Conservation (phyloP, 768 basidiomycete species). For the Lactifluus echinatus region DNA sequence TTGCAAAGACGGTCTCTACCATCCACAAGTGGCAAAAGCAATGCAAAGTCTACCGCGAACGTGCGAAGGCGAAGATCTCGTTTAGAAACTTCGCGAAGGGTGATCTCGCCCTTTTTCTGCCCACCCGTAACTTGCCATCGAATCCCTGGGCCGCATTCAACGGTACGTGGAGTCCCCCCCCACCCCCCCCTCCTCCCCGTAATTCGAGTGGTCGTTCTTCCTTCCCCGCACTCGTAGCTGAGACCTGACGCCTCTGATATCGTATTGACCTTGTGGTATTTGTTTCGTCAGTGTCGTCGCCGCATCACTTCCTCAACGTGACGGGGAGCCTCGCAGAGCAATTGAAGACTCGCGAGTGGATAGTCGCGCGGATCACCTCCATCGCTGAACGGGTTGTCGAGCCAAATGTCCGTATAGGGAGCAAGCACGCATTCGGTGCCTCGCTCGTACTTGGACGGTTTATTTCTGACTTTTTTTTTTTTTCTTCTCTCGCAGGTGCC, state of each 20-base stretch:
- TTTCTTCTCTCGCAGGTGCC: constrained; percentile 47
- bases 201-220: too few species aligned
- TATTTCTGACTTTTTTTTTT: constrained; percentile 10
- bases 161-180: constrained; percentile 39
- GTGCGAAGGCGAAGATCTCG: constrained; percentile 89
- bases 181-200: too few species aligned
- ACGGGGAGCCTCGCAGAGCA: constrained; percentile 80
- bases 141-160: constrained; percentile 98
- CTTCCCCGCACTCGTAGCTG: too few species aligned
- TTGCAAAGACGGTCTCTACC: constrained; percentile 69
- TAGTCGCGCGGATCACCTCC: constrained; percentile 85
- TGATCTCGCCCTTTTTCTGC: constrained; percentile 90
- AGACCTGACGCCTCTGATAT: too few species aligned
- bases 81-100: constrained; percentile 92
- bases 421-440: too few species aligned
- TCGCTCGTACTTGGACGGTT: too few species aligned
- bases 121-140: constrained; percentile 83
- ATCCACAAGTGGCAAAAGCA: constrained; percentile 97
- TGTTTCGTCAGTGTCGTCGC: constrained; percentile 70
- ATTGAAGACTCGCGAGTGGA: constrained; percentile 86
- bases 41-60: constrained; percentile 88
- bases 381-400: constrained; percentile 80
- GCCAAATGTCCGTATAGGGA: constrained; percentile 56
- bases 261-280: too few species aligned
- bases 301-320: constrained; percentile 90